Evolutionary conservation across 208 protist genomes (phyloP), one percentile per base, ranked within the genome.

Genomic region (Herpetomonas samuelpessoai): DNA sequence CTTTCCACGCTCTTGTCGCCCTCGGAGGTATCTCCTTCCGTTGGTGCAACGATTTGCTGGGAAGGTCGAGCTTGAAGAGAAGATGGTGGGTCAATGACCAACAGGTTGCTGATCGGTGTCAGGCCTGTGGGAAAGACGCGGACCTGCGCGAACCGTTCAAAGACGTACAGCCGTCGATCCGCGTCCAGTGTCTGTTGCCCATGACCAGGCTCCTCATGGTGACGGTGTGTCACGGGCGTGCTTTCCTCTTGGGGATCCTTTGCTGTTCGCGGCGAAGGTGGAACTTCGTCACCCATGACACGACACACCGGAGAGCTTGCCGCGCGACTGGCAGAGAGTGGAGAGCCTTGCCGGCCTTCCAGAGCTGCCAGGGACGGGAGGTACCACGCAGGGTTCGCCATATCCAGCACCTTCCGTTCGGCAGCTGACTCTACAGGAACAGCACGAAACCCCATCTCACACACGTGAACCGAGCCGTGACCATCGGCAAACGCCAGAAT

Each of bases 381-480:
- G 52, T 79, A 76, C 27, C 76, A 39, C 1, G 65, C 58, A 2
- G 76, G 68, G 29, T 87, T 87, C 6, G 55, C 49, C 55, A 83
- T 46, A n/a, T 50, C 45, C 29, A 88, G 50, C 25, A 69, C 70
- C 19, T 27, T 49, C 24, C 39, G 46, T 62, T 88, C 74, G 48
- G 74, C 62, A 14, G 47, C 54, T 3, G 50, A 60, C 28, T n/a
- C 39, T 10, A 39, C 26, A 22, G 51, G n/a, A 26, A 39, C 58
- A 75, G 57, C 55, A 53, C 48, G 52, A 57, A 86, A 74, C 14
- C 24, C 18, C 47, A 90, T 52, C 44, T 58, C 63, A 48, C 87
- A 93, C 3, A 93, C 74, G 54, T 93, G 83, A 46, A 91, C 72
- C 44, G 88, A 86, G 21, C 83, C 83, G 29, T 57, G 71, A 27